phyloP scores from a whole-genome alignment of 2,329 filamentous ascomycete species.

The Apiospora sp. region DNA sequence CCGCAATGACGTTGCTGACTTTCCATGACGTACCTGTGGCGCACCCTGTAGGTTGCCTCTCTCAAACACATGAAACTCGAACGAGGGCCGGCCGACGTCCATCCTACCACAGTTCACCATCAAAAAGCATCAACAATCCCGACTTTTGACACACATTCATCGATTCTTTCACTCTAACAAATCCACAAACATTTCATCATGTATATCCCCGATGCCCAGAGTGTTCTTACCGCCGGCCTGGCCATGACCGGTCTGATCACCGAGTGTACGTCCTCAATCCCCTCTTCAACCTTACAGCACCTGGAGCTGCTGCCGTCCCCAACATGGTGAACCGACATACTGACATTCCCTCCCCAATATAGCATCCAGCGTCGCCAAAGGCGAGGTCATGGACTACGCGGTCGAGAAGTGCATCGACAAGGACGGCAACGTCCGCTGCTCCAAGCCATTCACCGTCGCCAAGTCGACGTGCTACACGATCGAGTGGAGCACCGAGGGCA shows the following conservation, averaged over 20 bases:
- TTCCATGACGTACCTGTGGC: conserved; percentile 19
- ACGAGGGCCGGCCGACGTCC: not conserved
- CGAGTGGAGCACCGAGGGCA: conserved; percentile 49
- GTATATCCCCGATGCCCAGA: conserved; percentile 41
- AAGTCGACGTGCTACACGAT: conserved; percentile 50
- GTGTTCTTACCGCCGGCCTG: conserved; percentile 39
- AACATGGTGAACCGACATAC: no score
- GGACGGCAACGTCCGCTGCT: conserved; percentile 49
- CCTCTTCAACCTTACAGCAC: not conserved
- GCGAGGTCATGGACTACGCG: conserved; percentile 51
- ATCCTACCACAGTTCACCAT: not conserved
- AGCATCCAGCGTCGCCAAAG: conserved; percentile 41
- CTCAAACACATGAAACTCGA: not conserved
- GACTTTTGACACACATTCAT: not conserved
- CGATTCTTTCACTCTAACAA: not conserved
- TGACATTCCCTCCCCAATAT: not conserved
- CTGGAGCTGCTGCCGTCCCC: not conserved
- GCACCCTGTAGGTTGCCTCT: not conserved
- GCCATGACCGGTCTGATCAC: conserved; percentile 35
- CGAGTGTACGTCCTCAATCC: conserved; percentile 33
- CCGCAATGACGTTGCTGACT: conserved; percentile 3
- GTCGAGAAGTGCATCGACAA: conserved; percentile 50
- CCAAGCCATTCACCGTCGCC: conserved; percentile 49
- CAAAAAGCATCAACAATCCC: not conserved
- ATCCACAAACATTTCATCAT: no score